phyloP scores from a whole-genome alignment of 208 protist species.

The Trypanosoma melophagium region DNA sequence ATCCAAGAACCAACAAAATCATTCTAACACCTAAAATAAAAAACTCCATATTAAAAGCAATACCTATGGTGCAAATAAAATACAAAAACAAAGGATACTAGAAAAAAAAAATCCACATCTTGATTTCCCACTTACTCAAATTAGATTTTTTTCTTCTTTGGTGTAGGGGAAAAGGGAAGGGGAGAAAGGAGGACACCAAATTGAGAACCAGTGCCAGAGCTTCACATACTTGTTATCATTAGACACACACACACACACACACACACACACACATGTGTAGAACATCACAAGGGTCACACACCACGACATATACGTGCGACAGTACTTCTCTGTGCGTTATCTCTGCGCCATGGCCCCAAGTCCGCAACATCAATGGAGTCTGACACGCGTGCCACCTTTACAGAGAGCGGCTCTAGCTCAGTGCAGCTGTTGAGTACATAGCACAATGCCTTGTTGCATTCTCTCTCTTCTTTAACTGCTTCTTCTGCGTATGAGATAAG shows the following conservation, averaged over 20 bases:
- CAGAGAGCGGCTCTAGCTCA: neutral
- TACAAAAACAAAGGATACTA: neutral
- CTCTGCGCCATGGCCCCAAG: neutral
- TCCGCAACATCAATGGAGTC: neutral
- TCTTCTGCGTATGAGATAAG: neutral
- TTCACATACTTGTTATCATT: neutral
- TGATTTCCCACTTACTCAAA: no score
- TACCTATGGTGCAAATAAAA: neutral
- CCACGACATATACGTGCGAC: neutral
- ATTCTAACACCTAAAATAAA: neutral
- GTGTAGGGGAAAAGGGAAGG: neutral
- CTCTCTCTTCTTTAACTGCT: neutral
- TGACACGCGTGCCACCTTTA: neutral
- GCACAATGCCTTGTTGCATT: neutral
- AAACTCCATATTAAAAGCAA: constrained; percentile 1
- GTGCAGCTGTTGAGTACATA: neutral
- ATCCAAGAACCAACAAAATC: no score
- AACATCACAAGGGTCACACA: no score
- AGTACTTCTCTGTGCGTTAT: neutral
- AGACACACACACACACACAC: neutral
- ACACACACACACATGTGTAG: neutral
- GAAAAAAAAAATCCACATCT: constrained; percentile 1
- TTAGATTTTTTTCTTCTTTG: no score
- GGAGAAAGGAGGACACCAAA: neutral
- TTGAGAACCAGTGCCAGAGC: neutral